Evolutionary conservation across 176 grass and related monocot species (phyloP), one percentile per base, ranked within the genome.

Genomic region (Aechmea fasciata): DNA sequence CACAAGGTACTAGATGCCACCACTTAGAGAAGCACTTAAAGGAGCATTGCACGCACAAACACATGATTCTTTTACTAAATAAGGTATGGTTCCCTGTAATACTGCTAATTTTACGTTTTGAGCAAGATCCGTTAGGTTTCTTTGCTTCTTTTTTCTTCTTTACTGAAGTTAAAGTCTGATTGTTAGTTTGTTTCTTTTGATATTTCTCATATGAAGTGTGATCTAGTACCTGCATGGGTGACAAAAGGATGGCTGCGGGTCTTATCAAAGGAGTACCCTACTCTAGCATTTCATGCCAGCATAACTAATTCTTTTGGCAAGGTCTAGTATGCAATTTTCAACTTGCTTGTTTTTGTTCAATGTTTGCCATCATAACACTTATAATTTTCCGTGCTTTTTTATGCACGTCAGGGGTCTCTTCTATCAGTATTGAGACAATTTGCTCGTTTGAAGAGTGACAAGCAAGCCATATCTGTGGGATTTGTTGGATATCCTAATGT

Each of bases 401-500:
- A 22, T 59, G 3, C 11, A 18, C 47, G 68, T 11, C 68, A 96
- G 93, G 93, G 93, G 48, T 96, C 93, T 83, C 83, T 96, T 82
- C 81, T 96, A 55, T 96, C 93, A 71, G 93, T 96, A 19, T 71
- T 96, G 65, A 77, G 88, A 22, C 93, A 96, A 76, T 92, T 89
- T 79, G 85, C 93, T 1, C 88, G 88, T 25, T 80, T 96, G 82
- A 92, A 91, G 83, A 96, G 72, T 54, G 93, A 96, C 71, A 96
- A 96, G 51, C 93, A 96, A 80, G 86, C 93, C 57, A 96, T 96
- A 78, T 96, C 93, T 72, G 93, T 96, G 18, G 88, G 93, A 54
- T 96, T 96, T 77, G 83, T 96, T 83, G 93, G 93, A 74, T 96
- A 96, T 78, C 93, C 93, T 71, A 96, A 96, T 81, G 88, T 96